Conservation (phyloP, 768 basidiomycete species). For the Kwoniella shandongensis region DNA sequence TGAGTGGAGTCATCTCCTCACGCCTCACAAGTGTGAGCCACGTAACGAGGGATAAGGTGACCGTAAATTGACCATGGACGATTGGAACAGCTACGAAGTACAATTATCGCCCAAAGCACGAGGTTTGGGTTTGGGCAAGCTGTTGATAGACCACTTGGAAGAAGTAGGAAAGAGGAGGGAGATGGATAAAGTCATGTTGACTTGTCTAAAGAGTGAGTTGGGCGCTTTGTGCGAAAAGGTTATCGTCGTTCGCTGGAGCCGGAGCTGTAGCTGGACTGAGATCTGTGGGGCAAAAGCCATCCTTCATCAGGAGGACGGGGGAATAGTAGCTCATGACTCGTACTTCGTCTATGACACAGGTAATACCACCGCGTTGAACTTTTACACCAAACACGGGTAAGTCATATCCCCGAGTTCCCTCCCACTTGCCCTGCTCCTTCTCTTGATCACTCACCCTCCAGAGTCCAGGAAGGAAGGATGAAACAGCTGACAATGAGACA, state of each 20-base stretch:
- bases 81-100: slow-evolving; percentile 47
- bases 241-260: too few species aligned
- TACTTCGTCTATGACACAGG: slow-evolving; percentile 8
- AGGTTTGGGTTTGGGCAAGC: slow-evolving; percentile 24
- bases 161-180: slow-evolving; percentile 25
- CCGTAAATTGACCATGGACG: too few species aligned
- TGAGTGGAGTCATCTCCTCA: slow-evolving; percentile 10
- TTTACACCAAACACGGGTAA: slow-evolving; percentile 39
- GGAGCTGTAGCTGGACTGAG: too few species aligned
- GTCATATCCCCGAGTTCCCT: slow-evolving; percentile 3
- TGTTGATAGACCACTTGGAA: slow-evolving; percentile 27
- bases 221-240: too few species aligned
- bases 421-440: neutral
- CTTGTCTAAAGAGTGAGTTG: slow-evolving; percentile 37
- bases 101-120: slow-evolving; percentile 20
- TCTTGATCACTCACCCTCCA: too few species aligned
- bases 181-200: slow-evolving; percentile 43
- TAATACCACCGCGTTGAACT: slow-evolving; percentile 29
- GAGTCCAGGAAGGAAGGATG: too few species aligned
- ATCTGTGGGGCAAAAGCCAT: too few species aligned
- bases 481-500: neutral
- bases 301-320: too few species aligned
- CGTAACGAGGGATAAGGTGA: too few species aligned
- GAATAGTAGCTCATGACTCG: too few species aligned
- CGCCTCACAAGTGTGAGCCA: neutral